phyloP scores from a whole-genome alignment of 1,139 yeast species.

The Pneumocystis canis region DNA sequence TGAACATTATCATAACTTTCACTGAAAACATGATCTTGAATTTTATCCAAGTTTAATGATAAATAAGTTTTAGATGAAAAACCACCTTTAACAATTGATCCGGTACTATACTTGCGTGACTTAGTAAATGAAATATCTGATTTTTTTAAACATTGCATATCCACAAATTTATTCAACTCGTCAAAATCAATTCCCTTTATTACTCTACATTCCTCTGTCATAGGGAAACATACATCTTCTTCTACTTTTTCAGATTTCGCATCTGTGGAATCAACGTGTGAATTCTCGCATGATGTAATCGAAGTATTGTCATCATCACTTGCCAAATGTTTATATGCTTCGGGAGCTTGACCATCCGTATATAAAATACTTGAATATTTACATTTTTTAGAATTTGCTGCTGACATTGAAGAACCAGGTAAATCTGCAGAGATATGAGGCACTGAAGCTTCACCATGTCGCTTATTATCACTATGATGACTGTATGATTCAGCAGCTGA shows the following conservation, averaged over 20 bases:
- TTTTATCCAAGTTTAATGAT: not conserved
- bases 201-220: constrained; percentile 45
- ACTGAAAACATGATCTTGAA: not conserved
- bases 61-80: not conserved
- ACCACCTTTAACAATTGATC: not conserved
- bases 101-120: constrained; percentile 1
- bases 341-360: not conserved
- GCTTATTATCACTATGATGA: not conserved
- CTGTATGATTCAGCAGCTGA: not conserved
- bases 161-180: constrained; percentile 27
- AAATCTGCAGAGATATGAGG: not conserved
- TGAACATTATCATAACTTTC: not conserved
- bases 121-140: not conserved
- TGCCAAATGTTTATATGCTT: not conserved
- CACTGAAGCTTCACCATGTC: not conserved
- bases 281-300: constrained; percentile 8
- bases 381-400: not conserved
- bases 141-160: constrained; percentile 12
- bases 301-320: not conserved
- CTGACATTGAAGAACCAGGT: not conserved
- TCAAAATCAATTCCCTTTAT: constrained; percentile 25
- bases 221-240: constrained; percentile 95
- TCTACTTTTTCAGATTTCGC: constrained; percentile 44
- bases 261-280: constrained; percentile 25
- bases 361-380: not conserved